Base-by-base conservation (phyloP, 169 alveolate species). In the Plasmodium gaboni region DNA sequence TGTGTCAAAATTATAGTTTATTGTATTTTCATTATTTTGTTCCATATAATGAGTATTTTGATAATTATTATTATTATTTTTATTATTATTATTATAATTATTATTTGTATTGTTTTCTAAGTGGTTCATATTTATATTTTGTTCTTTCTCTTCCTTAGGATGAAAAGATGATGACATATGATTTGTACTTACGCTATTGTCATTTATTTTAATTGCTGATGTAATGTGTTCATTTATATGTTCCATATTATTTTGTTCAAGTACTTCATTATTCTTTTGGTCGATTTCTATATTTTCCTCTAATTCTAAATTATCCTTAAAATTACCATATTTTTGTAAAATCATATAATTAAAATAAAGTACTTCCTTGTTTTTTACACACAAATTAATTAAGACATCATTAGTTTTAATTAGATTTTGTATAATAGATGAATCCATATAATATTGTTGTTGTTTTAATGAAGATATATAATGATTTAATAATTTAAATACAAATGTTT, bases 331-430 rank as follows among this genome's bases (percentile, higher is more conserved):
- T 38, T 55, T 73, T 67, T 86, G 92, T 50, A 72, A 13, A 17
- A 69, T 1, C n/a, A 71, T 48, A 48, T 70, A 86, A 64, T 86
- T 86, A 12, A 86, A 50, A 12, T 71, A 19, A 46, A 86, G 57
- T 10, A 86, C 28, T n/a, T 86, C 76, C 44, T 53, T 86, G 72
- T 63, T 86, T 71, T 73, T 86, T 3, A 86, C 42, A 63, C 92
- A 71, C 7, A 86, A 73, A n/a, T 73, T 70, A 24, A 61, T 44
- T 19, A 86, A 53, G n/a, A 86, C 28, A 3, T 86, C 78, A 67
- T 86, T 86, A 7, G 76, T 86, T 55, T n/a, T 86, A 2, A 71
- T 46, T 10, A 71, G n/a, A 71, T 86, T 59, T 22, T 48, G 48
- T 8, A 86, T 74, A 24, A 60, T 55, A 0, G 17, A 15, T 26